Percentiles rank a stretch among this genome's conserved stretches.
Conservation (phyloP, 208 protist genomes). For the Naegleria fowleri region DNA sequence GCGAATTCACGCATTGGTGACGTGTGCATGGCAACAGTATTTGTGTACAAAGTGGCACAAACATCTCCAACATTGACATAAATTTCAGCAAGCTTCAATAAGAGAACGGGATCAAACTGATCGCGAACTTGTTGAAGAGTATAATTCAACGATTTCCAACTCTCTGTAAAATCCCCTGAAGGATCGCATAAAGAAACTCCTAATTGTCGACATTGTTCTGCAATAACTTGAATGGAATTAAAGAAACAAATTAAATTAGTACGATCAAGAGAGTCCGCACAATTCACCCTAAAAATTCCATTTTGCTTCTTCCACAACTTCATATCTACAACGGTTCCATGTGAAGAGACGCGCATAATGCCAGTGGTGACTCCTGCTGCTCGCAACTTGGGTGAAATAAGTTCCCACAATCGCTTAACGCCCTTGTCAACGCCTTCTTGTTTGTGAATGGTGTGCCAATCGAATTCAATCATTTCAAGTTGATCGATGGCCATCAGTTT, state of each 20-base stretch:
- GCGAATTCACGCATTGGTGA: constrained; percentile 59
- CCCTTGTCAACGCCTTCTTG: background rate
- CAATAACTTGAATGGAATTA: background rate
- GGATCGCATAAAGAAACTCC: background rate
- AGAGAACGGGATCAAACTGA: constrained; percentile 35
- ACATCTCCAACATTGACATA: constrained; percentile 77
- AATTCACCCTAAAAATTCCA: constrained; percentile 90
- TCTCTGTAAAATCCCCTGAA: background rate
- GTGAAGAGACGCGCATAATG: background rate
- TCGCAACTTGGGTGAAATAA: background rate
- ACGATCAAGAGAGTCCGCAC: constrained; percentile 93
- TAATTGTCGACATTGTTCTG: background rate
- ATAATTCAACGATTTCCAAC: background rate
- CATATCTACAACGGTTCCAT: constrained; percentile 9
- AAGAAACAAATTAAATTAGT: constrained; percentile 78
- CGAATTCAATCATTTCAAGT: constrained; percentile 46
- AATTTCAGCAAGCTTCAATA: constrained; percentile 57
- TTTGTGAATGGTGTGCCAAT: constrained; percentile 38
- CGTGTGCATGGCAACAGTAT: constrained; percentile 79
- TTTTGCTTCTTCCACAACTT: constrained; percentile 49
- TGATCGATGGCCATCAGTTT: constrained; percentile 30
- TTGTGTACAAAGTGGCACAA: constrained; percentile 79
- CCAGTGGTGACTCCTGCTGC: background rate
- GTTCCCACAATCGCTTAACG: background rate
- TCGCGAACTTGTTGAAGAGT: background rate